Evolutionary conservation across 805 yeast species (phyloP), one percentile per base, ranked within the genome.

Genomic region (Monosporozyma solicola): DNA sequence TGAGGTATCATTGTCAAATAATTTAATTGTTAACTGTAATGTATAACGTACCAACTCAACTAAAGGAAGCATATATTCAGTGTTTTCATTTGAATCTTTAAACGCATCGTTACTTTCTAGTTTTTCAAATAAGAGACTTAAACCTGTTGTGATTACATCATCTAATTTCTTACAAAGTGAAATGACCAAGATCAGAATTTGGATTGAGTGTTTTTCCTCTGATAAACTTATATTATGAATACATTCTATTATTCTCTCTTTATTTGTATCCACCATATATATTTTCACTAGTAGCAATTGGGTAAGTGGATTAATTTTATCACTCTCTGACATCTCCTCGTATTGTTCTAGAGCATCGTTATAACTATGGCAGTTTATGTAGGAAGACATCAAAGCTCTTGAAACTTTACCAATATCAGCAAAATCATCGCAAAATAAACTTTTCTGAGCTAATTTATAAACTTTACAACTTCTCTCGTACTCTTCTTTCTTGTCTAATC

Each of bases 371-470:
- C 60, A 39, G 8, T 63, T 58, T 5, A 72, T 56, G 41, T 63
- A 63, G 15, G 67, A 61, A 22, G 62, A 58, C 43, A 67, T 64
- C 25, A 73, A 57, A 2, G 73, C 72, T 47, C 78, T 62, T 52
- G 72, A 67, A 3, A 74, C 55, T 54, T 73, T 73, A 2, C 68
- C 73, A 33, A 54, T 60, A 41, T 72, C 74, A 5, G 56, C 57
- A 15, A 64, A 66, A 15, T 61, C 59, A 27, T 63, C 56, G 20
- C 60, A 57, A 5, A 68, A 47, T 5, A 67, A 35, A n/a, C 62
- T 53, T 20, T 56, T 62, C 10, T 69, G 54, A 5, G 68, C 60
- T 1, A 66, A 47, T 5, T 61, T 52, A 47, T 64, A 65, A 63
- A 67, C 69, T 2, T 55, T 58, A 11, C 63, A 54, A 6, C 68